These are phyloP conservation scores for Triticum urartu DNA, from an alignment of 176 grass and related monocot genomes.

Conservation along the genomic window DNA sequence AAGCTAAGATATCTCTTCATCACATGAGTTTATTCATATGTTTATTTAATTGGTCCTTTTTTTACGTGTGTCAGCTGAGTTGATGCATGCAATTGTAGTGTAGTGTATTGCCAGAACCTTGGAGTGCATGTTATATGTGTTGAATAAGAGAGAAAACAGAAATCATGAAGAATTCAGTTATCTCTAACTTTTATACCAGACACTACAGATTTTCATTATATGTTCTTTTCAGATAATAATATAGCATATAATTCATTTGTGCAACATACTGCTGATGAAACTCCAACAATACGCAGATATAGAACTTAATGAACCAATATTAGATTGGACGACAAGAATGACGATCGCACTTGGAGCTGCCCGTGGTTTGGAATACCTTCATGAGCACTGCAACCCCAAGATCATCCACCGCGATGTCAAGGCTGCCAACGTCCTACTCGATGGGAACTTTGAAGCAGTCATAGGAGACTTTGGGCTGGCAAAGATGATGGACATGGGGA, in stretches of 20 bases:
- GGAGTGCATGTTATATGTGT: neutral
- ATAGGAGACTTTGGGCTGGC: conserved; percentile 84
- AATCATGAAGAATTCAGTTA: neutral
- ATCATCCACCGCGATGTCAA: conserved; percentile 94
- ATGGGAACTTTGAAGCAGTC: conserved; percentile 75
- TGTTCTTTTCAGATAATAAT: neutral
- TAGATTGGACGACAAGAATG: conserved; percentile 72
- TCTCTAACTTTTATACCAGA: conserved; percentile 2
- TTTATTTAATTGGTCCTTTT: conserved; percentile 1
- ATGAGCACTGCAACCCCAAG: conserved; percentile 90
- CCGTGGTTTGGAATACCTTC: conserved; percentile 79
- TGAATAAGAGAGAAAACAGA: neutral
- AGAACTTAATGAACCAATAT: conserved; percentile 51
- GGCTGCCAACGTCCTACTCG: conserved; percentile 81
- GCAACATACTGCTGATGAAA: conserved; percentile 1
- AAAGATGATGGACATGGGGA: conserved; percentile 64
- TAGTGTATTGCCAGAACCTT: conserved; percentile 14
- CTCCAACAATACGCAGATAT: conserved; percentile 45
- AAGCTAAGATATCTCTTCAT: neutral
- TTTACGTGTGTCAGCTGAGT: conserved; percentile 14
- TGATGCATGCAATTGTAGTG: neutral
- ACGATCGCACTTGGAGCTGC: conserved; percentile 68
- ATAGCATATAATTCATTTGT: neutral
- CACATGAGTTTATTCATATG: neutral
- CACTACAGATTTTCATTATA: neutral